phyloP scores from a whole-genome alignment of 2,329 filamentous ascomycete genomes.

The Hypocreales sp. region DNA sequence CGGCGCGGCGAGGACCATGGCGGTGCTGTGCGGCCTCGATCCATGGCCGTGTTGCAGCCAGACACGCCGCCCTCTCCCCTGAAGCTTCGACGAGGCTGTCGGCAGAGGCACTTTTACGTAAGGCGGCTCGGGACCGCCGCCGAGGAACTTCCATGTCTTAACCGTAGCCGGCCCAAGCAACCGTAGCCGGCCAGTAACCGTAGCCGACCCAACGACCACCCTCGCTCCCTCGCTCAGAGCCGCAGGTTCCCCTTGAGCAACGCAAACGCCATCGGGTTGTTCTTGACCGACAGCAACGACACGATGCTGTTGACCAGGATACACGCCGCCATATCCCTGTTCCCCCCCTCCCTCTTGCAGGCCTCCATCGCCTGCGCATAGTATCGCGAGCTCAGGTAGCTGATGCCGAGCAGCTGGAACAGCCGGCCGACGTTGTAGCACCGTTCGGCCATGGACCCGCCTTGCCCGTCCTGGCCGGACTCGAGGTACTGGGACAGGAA shows the following conservation, averaged over 20 bases:
- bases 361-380: constrained; percentile 35
- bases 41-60: too few relatives aligned
- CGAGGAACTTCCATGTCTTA: too few relatives aligned
- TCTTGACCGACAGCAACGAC: constrained; percentile 14
- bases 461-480: constrained; percentile 1
- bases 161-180: too few relatives aligned
- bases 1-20: constrained; percentile 3
- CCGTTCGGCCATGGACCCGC: constrained; percentile 13
- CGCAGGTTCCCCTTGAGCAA: constrained; percentile 13
- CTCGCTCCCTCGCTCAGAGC: too few relatives aligned
- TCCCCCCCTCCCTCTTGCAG: constrained; percentile 1
- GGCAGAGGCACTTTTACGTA: too few relatives aligned
- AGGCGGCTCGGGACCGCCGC: too few relatives aligned
- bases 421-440: constrained; percentile 22
- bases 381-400: constrained; percentile 48
- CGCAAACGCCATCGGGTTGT: constrained; percentile 11
- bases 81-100: too few relatives aligned
- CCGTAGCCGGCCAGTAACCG: too few relatives aligned
- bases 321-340: constrained; percentile 12
- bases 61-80: too few relatives aligned
- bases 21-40: not conserved
- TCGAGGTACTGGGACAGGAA: constrained; percentile 43
- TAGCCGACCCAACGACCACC: too few relatives aligned
- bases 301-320: constrained; percentile 17
- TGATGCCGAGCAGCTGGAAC: constrained; percentile 20